Base-by-base conservation (phyloP, 345 rosid genomes). In the Bruguiera gymnorhiza region DNA sequence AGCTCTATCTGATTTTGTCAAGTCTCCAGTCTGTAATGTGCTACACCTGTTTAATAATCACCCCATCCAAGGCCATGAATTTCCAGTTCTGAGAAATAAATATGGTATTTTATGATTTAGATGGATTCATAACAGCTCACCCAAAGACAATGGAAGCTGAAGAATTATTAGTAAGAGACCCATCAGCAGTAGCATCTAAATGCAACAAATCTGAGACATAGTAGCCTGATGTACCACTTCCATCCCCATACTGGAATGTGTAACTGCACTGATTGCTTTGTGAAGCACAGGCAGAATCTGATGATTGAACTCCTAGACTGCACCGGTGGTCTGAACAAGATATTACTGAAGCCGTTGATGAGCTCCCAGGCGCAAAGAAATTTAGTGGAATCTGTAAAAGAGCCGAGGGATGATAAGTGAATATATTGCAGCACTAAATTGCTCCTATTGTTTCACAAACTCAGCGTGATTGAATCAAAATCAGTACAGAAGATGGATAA, bases 161-260 rank as follows among this genome's bases (percentile, higher is more conserved):
- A 66, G 93, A 84, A 82, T 87, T 96, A 61, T 81, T 73, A 15
- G 67, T 75, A 71, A 81, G 43, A 55, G 93, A 79, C 52, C 78
- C 86, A 39, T 83, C 86, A 5, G 76, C 69, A 72, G 90, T 67
- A 54, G 87, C 76, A 57, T 87, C 78, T 13, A 92, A 81, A 55
- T 89, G 87, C 75, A 95, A 69, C 60, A 81, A 61, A 80, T 96
- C 99, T 2, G 94, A 74, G 54, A 92, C 93, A 72, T 92, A 96
- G 71, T 90, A 87, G 43, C 99, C 99, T 0, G 94, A 83, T n/a
- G 97, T 86, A 7, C 91, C 94, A 72, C 99, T 92, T 31, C 99
- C 99, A 77, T 96, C 99, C 15, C 98, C 98, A n/a, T 96, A 96
- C 75, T 96, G 97, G 78, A 96, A 96, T 5, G 88, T 72, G 73